Evolutionary conservation across 1,139 yeast species (phyloP), one percentile per base, ranked within the genome.

Genomic region (Trichomonascaceae sp.): DNA sequence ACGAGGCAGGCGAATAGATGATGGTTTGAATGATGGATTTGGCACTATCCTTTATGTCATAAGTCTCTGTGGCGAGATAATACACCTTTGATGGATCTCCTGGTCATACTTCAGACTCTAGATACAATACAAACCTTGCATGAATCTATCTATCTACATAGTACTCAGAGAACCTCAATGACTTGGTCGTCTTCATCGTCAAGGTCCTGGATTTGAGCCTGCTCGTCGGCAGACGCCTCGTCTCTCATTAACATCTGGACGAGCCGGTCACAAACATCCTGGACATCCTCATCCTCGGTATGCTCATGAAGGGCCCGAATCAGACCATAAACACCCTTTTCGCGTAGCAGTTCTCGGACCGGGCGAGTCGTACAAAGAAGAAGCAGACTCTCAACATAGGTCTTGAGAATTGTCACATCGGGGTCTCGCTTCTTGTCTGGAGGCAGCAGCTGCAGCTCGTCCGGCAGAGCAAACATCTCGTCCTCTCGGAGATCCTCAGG

Each of bases 181-280:
- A 55, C 42, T 11, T 54, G 57, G 17, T 51, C 52, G 13, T 47
- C 56, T 27, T 57, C 65, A 25, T 62, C 66, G 11, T 51, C 57
- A 29, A 45, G 45, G 29, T 48, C 60, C 38, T 73, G 60, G 46
- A 75, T 78, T 31, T 72, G 74, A 25, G 69, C 61, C 41, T 65
- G 64, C 36, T 64, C 69, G 32, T 62, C 64, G 34, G 58, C 62
- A n/a, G 65, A 65, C 13, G 74, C 78, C 50, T 85, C 97, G 48
- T 87, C 97, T 63, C 97, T 74, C 87, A 79, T 78, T 43, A 85
- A 64, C 76, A 82, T 70, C 52, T 85, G 87, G 14, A 84, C 97
- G n/a, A 52, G 45, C 9, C 60, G 44, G 37, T 56, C 63, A 32
- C 61, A 54, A 2, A 50, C 44, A 30, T 80, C 93, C 28, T 66